phyloP scores from a whole-genome alignment of 2,329 filamentous ascomycete species.

The Botrytis fragariae region DNA sequence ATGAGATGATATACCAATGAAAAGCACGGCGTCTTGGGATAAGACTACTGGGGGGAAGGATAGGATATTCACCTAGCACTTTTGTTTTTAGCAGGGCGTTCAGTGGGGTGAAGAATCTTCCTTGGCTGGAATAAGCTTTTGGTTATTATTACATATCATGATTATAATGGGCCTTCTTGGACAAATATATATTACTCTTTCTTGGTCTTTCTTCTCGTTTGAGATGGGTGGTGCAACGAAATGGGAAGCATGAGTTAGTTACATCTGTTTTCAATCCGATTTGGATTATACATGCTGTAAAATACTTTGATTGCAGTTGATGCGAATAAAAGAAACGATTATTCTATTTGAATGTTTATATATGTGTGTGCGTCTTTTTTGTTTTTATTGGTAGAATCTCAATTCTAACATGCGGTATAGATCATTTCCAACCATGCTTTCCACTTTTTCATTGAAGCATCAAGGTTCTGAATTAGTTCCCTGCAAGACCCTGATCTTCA shows the following conservation, averaged over 20 bases:
- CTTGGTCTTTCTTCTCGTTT: neutral
- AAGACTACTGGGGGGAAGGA: conserved; percentile 13
- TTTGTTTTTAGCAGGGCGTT: conserved; percentile 19
- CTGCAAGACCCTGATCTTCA: conserved; percentile 9
- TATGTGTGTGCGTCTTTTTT: neutral
- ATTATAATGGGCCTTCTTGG: conserved; percentile 1
- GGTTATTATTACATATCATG: neutral
- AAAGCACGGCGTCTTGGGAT: conserved; percentile 26
- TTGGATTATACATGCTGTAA: neutral
- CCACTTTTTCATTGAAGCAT: neutral
- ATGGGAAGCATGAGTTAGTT: neutral
- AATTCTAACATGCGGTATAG: neutral
- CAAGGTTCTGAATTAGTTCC: neutral
- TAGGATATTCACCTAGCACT: conserved; percentile 8
- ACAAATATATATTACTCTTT: conserved; percentile 1
- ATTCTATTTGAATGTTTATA: neutral
- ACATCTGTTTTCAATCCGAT: neutral
- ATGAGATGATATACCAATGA: conserved; percentile 26
- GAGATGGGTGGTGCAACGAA: neutral
- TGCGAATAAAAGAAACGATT: neutral
- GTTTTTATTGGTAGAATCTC: neutral
- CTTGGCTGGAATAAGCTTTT: neutral
- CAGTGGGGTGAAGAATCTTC: neutral
- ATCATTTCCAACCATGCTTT: neutral
- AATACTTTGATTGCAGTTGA: neutral